Evolutionary conservation across 441 rosid species (phyloP), one percentile per base, ranked within the genome.

Genomic region (Populus hybrid): DNA sequence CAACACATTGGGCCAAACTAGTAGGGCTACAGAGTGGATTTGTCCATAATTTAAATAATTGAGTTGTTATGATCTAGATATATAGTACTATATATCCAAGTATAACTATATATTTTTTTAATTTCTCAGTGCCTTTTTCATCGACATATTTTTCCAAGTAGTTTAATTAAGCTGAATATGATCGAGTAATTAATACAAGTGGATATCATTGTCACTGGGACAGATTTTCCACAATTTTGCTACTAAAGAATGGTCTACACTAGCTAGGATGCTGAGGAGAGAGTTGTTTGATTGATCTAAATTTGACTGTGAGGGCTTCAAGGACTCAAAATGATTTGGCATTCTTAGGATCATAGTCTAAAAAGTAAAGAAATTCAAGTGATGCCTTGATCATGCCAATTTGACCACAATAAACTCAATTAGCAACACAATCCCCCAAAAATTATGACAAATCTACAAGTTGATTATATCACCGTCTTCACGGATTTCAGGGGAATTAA

Each of bases 31-130:
- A 38, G 7, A 79, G 28, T 75, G 67, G 57, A 66, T 36, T 75
- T 79, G 83, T 78, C 83, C 71, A 78, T 21, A 32, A 34, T 80
- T 53, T 75, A 78, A 82, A 84, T 84, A 69, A 82, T 79, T 72
- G 79, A 73, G 59, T 18, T 67, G 61, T 6, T 53, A 16, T 53
- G 61, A 53, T 53, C n/a, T 53, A 16, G 61, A 18, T 53, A 32
- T 21, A 19, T 59, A 4, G 75, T 66, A 8, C 18, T n/a, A n/a
- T n/a, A n/a, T 46, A 46, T 71, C 74, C 38, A 36, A 69, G 9
- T 71, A 36, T 21, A 46, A 46, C 5, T 14, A 14, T 46, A 2
- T 16, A 14, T 46, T 46, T 38, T 12, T 46, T 4, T 0, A 12
- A 46, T 46, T 46, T 46, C 57, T 46, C 19, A 14, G 18, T 46